phyloP scores from a whole-genome alignment of 768 basidiomycete species.

The Lactifluus subvellereus region DNA sequence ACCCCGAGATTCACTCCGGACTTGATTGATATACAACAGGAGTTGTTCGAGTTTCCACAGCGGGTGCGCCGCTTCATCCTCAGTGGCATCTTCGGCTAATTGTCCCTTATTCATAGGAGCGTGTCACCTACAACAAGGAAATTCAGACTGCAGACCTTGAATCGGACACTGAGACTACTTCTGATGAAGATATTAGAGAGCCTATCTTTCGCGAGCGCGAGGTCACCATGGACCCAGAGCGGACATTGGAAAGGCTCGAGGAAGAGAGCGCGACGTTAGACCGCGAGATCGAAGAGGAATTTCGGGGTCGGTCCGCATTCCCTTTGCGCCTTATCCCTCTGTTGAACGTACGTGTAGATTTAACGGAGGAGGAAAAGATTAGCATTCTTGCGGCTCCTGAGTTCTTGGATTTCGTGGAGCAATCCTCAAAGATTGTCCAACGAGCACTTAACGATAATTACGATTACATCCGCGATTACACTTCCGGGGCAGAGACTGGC shows the following conservation, averaged over 20 bases:
- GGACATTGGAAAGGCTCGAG: slow-evolving; percentile 67
- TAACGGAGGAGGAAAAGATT: slow-evolving; percentile 80
- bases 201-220: slow-evolving; percentile 62
- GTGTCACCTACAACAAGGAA: slow-evolving; percentile 79
- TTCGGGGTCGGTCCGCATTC: slow-evolving; percentile 51
- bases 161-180: slow-evolving; percentile 41
- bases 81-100: neutral
- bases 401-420: slow-evolving; percentile 90
- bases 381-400: slow-evolving; percentile 83
- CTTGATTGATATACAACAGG: slow-evolving; percentile 84
- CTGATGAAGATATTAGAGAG: slow-evolving; percentile 72
- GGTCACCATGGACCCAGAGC: slow-evolving; percentile 58
- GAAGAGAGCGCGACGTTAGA: slow-evolving; percentile 81
- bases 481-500: slow-evolving; percentile 78
- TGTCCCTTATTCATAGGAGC: slow-evolving; percentile 44
- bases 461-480: slow-evolving; percentile 96
- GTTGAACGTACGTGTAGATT: slow-evolving; percentile 41
- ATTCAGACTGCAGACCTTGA: slow-evolving; percentile 71
- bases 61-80: slow-evolving; percentile 45
- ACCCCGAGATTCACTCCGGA: slow-evolving; percentile 65
- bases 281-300: slow-evolving; percentile 80
- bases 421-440: slow-evolving; percentile 92
- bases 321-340: neutral
- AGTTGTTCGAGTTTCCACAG: slow-evolving; percentile 84
- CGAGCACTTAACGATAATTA: slow-evolving; percentile 92